These are phyloP conservation scores for Penicillium canariense DNA, from an alignment of 495 filamentous ascomycete species.

Conservation along the genomic window DNA sequence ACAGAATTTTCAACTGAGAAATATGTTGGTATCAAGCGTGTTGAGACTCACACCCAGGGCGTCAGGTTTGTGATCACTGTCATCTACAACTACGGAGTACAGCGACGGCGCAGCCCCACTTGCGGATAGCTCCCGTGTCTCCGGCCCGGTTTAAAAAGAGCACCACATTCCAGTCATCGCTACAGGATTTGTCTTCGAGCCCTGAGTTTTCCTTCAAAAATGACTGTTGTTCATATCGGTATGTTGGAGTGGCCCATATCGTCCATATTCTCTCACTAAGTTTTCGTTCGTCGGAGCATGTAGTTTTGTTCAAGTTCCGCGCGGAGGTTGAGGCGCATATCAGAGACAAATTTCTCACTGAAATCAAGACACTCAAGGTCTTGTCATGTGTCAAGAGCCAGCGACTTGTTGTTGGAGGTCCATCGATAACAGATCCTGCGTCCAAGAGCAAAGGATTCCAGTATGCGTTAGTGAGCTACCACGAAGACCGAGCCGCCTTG, in stretches of 20 bases:
- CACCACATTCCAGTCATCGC: not conserved
- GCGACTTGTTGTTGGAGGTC: conserved; percentile 44
- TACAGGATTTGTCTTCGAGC: not conserved
- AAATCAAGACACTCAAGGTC: conserved; percentile 42
- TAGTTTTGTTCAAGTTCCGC: conserved; percentile 49
- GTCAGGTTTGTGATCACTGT: not conserved
- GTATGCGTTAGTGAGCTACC: conserved; percentile 45
- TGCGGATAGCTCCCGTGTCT: conserved; percentile 5
- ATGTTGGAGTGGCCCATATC: not conserved
- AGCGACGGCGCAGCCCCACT: not conserved
- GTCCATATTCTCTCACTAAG: not conserved
- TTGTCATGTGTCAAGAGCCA: conserved; percentile 40
- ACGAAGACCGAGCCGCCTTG: conserved; percentile 39
- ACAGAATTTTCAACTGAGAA: not conserved
- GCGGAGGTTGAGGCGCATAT: conserved; percentile 30
- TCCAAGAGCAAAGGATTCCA: conserved; percentile 49
- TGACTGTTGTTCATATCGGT: conserved; percentile 41
- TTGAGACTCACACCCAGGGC: not conserved
- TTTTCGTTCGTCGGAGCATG: not conserved
- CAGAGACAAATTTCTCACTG: conserved; percentile 37
- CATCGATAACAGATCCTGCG: conserved; percentile 43
- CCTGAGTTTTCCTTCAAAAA: not conserved
- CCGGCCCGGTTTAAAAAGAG: not conserved
- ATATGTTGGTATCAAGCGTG: not conserved
- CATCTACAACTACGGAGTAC: not conserved